Base-by-base conservation (phyloP, 441 rosid species). In the Theobroma grandiflorum region DNA sequence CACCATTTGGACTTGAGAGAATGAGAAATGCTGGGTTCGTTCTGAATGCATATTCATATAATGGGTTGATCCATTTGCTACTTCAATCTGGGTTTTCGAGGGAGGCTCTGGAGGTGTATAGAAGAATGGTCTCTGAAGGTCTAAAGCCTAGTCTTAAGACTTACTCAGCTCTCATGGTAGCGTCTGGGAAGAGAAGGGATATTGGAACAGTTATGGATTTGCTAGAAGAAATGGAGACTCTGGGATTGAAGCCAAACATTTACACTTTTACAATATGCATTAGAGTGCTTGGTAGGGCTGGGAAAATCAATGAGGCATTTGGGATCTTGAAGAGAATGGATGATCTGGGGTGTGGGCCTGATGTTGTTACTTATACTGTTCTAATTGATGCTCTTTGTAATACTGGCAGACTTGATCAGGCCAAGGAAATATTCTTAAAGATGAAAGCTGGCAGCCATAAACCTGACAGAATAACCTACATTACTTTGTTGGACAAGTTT, bases 181-280 rank as follows among this genome's bases (percentile, higher is more conserved):
- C 96, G 9, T 81, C 84, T 35, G 98, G 99, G 79, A 96, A 92
- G 90, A 91, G 95, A 89, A 91, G 94, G 88, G 90, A 95, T 72
- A 89, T 77, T 75, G 86, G 88, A 72, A 82, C 88, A 72, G 95
- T 93, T 80, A 85, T 92, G 95, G 84, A 79, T 82, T 89, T 96
- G 84, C 88, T 96, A 69, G 83, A 86, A 73, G 99, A 96, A 89
- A 92, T 93, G 98, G 94, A 90, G 87, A 82, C 75, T 78, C 82
- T 96, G 87, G 98, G 98, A 26, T 82, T 96, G 81, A 93, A 82
- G 85, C 98, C 98, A 37, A 96, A 96, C 82, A 85, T 96, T 40
- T 95, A 96, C 85, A 93, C 98, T 22, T 96, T 90, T 79, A 93
- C 97, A 0, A 95, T 95, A 87, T 96, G 98, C 90, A 92, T 94